Evolutionary conservation across 306 rosid genomes (phyloP), one percentile per base, ranked within the genome.

Genomic region (Trifolium pratense): DNA sequence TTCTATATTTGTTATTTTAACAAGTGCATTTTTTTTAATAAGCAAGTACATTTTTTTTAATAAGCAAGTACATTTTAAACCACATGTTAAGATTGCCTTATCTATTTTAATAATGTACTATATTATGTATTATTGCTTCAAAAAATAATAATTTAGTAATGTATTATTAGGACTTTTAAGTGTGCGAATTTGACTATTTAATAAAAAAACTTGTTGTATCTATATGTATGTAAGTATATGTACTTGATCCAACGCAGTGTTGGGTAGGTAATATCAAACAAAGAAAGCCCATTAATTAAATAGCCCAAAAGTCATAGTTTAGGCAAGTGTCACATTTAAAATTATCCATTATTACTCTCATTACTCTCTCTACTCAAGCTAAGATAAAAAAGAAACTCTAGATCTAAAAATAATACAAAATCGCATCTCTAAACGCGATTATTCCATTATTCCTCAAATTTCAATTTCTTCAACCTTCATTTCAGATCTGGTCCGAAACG

Each of bases 261-360:
- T 57, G 64, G 64, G 64, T 26, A 36, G 39, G 39, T 36, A 36
- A 36, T 36, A 58, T 58, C 18, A 58, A 58, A 58, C 11, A 26
- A 58, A 8, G 0, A 56, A 25, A 58, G 64, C 64, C 64, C 64
- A 58, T 26, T 6, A 58, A 58, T 58, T 14, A 58, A 58, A 14
- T 5, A 58, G 64, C 64, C 39, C 65, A 59, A 59, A 59, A 26
- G 6, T 59, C 5, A 29, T 3, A 29, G 10, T 10, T 26, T 14
- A 3, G 5, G 32, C 65, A 59, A 59, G 65, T 29, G 66, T 59
- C 66, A 59, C 66, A 59, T 29, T 59, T 13, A 14, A 59, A 14
- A 59, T 4, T 31, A 3, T 16, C 11, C 32, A 3, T 59, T 34
- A 34, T 34, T 34, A 6, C 7, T 2, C 1, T 34, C 5, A 8